Percentiles rank a stretch among this genome's conserved stretches.
Evolutionary conservation across 2,329 filamentous ascomycete species (phyloP).

Genomic region (Botrytis fabae): DNA sequence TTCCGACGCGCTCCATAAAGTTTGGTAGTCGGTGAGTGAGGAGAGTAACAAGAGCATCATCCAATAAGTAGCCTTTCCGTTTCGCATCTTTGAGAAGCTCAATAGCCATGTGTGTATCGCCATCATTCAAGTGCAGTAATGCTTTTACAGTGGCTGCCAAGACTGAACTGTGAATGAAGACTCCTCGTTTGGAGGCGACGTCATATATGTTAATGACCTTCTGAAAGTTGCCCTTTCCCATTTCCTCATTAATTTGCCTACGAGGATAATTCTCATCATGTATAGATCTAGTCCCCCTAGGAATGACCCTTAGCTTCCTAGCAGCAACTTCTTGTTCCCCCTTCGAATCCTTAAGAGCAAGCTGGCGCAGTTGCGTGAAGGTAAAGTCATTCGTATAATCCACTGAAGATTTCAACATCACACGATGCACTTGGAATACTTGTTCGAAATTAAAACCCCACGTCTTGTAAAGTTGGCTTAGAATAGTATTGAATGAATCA

Average conservation of each 20-base stretch:
- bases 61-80: constrained; percentile 28
- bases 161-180: constrained; percentile 24
- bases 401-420: constrained; percentile 19
- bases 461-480: constrained; percentile 32
- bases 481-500: constrained; percentile 37
- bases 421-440: constrained; percentile 30
- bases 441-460: constrained; percentile 36
- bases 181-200: constrained; percentile 25
- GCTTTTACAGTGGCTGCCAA: constrained; percentile 35
- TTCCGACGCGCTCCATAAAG: constrained; percentile 12
- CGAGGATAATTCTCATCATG: constrained; percentile 24
- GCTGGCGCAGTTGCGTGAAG: constrained; percentile 29
- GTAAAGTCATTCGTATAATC: constrained; percentile 28
- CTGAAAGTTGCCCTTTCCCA: constrained; percentile 26
- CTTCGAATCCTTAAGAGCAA: constrained; percentile 26
- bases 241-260: constrained; percentile 30
- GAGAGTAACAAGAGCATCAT: constrained; percentile 29
- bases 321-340: constrained; percentile 1
- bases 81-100: constrained; percentile 33
- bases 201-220: constrained; percentile 36
- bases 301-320: constrained; percentile 17
- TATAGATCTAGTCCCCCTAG: neutral
- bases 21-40: constrained; percentile 34
- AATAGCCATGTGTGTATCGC: constrained; percentile 26
- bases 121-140: constrained; percentile 27